These are phyloP conservation scores for Turritis glabra DNA, from an alignment of 345 rosid genomes.

Conservation along the genomic window DNA sequence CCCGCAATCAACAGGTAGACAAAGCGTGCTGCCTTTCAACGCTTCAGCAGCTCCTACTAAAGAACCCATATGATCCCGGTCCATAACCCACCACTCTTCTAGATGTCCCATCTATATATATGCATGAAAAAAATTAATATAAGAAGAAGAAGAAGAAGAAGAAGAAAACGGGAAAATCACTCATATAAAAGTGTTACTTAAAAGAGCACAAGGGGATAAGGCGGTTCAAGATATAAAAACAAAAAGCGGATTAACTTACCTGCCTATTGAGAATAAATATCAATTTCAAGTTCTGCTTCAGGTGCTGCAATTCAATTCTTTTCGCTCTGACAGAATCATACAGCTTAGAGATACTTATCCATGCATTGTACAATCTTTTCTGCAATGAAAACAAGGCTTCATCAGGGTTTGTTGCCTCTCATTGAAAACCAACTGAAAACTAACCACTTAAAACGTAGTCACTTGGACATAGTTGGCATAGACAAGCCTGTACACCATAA, in stretches of 20 bases:
- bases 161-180: neutral
- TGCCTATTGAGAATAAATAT: slow-evolving; percentile 64
- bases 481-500: neutral
- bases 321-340: slow-evolving; percentile 71
- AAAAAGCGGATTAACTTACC: slow-evolving; percentile 44
- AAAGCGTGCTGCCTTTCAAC: slow-evolving; percentile 78
- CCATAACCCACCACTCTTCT: slow-evolving; percentile 64
- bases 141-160: slow-evolving; percentile 11
- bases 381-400: slow-evolving; percentile 37
- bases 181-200: neutral
- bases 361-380: slow-evolving; percentile 66
- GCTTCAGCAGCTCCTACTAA: slow-evolving; percentile 76
- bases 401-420: neutral
- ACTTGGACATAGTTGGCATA: neutral
- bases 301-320: slow-evolving; percentile 59
- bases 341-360: slow-evolving; percentile 55
- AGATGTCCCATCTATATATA: slow-evolving; percentile 62
- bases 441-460: neutral
- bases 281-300: slow-evolving; percentile 71
- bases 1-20: slow-evolving; percentile 78
- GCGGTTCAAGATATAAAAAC: neutral
- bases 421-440: neutral
- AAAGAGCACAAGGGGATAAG: neutral
- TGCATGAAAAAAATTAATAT: neutral
- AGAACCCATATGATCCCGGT: slow-evolving; percentile 62